A percentile compares a stretch with the other conserved stretches of the same genome.
These are phyloP conservation scores for Aspergillus sp. DNA, from an alignment of 2,329 filamentous ascomycete genomes.

Conservation along the genomic window DNA sequence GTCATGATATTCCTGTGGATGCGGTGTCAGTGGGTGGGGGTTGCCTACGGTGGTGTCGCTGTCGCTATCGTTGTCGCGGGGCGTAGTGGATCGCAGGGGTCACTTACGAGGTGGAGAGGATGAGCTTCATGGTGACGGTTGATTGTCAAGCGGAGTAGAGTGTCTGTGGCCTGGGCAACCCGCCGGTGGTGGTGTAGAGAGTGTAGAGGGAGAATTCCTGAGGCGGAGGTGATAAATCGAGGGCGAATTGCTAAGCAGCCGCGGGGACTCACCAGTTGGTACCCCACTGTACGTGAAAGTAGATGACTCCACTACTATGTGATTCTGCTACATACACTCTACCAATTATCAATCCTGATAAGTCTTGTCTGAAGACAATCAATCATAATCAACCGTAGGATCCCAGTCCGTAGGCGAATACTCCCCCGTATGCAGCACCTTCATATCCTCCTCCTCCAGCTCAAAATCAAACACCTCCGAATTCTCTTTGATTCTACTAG, in stretches of 20 bases:
- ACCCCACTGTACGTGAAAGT: too few relatives aligned
- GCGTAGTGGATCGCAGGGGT: background rate
- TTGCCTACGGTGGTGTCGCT: too few relatives aligned
- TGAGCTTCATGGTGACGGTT: conserved; percentile 66
- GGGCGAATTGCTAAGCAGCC: conserved; percentile 29
- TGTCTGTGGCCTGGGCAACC: background rate
- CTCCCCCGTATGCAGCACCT: conserved; percentile 52
- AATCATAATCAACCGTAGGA: conserved; percentile 42
- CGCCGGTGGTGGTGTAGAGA: background rate
- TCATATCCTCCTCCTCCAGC: conserved; percentile 58
- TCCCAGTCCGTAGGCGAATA: conserved; percentile 62
- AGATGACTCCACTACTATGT: too few relatives aligned
- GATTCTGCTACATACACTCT: too few relatives aligned
- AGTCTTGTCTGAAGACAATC: background rate
- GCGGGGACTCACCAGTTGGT: conserved; percentile 14
- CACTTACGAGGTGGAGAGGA: conserved; percentile 81
- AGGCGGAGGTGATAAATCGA: background rate
- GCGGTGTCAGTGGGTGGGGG: conserved; percentile 6
- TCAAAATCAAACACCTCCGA: conserved; percentile 61
- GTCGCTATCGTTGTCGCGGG: too few relatives aligned
- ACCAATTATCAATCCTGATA: background rate
- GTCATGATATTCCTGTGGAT: conserved; percentile 77
- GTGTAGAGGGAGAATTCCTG: conserved; percentile 1
- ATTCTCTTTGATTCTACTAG: conserved; percentile 61
- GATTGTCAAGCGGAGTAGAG: background rate